These are phyloP conservation scores for Castanea sativa DNA, from an alignment of 306 rosid species.

Conservation along the genomic window DNA sequence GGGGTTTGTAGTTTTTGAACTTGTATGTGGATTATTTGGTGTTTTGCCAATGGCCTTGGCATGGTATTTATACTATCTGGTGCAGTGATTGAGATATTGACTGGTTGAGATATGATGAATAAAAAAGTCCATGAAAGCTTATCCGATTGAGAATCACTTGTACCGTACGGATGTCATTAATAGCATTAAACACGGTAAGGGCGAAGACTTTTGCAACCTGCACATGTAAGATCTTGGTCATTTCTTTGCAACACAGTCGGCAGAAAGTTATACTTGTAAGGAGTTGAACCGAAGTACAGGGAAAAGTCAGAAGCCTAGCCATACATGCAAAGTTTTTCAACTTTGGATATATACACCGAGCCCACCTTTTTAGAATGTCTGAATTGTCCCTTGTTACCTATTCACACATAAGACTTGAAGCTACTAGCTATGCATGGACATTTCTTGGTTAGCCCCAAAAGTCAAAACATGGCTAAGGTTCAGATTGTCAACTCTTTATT, in stretches of 20 bases:
- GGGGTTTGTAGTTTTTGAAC: not conserved
- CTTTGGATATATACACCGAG: too few species aligned
- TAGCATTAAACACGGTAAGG: not conserved
- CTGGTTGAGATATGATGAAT: not conserved
- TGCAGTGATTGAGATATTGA: not conserved
- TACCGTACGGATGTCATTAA: not conserved
- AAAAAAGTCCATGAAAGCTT: not conserved
- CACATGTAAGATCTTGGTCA: not conserved
- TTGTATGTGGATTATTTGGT: not conserved
- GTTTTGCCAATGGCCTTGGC: not conserved
- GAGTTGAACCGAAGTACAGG: too few species aligned
- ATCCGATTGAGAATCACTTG: not conserved
- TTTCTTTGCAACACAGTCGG: not conserved
- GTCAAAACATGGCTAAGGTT: too few species aligned
- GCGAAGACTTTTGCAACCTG: not conserved
- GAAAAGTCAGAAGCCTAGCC: too few species aligned
- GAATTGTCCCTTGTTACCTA: too few species aligned
- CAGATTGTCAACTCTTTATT: too few species aligned
- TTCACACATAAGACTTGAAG: too few species aligned
- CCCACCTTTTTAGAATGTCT: too few species aligned
- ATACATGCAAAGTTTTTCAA: too few species aligned
- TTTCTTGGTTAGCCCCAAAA: too few species aligned
- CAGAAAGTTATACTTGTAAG: too few species aligned
- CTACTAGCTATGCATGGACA: too few species aligned
- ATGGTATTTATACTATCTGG: not conserved